These are phyloP conservation scores for Trichosporon faecale DNA, from an alignment of 1,284 basidiomycete genomes.

Conservation along the genomic window DNA sequence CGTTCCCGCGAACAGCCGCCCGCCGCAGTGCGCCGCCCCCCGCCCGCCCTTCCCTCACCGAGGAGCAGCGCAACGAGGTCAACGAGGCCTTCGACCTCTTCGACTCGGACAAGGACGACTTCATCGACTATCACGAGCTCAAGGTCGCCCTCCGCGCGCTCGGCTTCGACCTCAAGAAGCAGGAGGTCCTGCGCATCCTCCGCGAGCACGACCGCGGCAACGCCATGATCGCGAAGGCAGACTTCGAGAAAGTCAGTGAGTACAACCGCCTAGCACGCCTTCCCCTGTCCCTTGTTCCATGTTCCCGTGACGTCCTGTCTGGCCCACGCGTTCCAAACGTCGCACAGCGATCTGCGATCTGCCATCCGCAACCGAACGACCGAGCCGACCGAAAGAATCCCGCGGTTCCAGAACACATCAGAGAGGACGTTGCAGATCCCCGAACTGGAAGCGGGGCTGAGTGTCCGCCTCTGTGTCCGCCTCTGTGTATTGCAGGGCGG, in stretches of 20 bases:
- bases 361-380: neutral
- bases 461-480: too few relatives aligned
- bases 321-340: neutral
- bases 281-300: neutral
- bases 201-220: constrained; percentile 89
- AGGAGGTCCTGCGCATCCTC: constrained; percentile 91
- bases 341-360: neutral
- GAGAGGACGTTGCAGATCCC: neutral
- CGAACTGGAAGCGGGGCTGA: neutral
- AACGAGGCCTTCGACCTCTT: constrained; percentile 99
- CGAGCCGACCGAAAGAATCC: neutral
- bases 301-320: neutral
- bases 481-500: neutral
- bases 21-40: neutral
- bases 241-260: constrained; percentile 94
- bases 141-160: constrained; percentile 98
- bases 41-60: constrained; percentile 69
- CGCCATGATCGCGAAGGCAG: constrained; percentile 86
- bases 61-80: constrained; percentile 96
- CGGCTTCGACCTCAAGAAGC: constrained; percentile 97
- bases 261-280: constrained; percentile 47
- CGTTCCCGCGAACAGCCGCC: constrained; percentile 19
- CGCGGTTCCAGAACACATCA: neutral
- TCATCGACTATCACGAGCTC: constrained; percentile 93
- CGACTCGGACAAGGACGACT: constrained; percentile 96